Base-by-base conservation (phyloP, 805 yeast species). In the Candida maris region DNA sequence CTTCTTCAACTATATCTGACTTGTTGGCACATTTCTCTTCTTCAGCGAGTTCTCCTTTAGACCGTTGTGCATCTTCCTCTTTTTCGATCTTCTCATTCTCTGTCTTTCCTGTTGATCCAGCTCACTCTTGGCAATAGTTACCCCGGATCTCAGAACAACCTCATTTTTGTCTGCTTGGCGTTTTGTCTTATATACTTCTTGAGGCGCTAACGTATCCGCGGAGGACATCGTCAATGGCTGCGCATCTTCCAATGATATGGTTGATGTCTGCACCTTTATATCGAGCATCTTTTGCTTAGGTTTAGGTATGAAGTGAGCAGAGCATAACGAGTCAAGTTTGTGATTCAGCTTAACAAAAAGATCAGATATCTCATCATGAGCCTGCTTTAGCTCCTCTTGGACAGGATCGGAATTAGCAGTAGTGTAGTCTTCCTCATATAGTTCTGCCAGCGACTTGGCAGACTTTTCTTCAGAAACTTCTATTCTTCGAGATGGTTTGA, bases 241-340 rank as follows among this genome's bases (percentile, higher is more conserved):
- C 1, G 96, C 93, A 55, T 93, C 97, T 64, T 91, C 98, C 95
- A 91, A 85, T 2, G 81, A 56, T 33, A 93, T 81, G 2, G 95
- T 74, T 4, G 95, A 81, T 0, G 85, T 71, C 38, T 89, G 83
- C 25, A 88, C 86, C 57, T 83, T 86, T 54, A 93, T 80, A 39
- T 85, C 88, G 44, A 91, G 65, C 16, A 81, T 65, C 50, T 85
- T 83, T 58, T 85, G 81, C 25, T 85, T 78, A 13, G 96, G 95
- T 61, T 83, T 85, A 34, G 98, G 98, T 42, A 88, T 75, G 66
- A 83, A 93, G 58, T 88, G 94, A 45, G 96, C 95, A n/a, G 97
- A 88, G 34, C 94, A 79, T 38, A 91, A 69, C 4, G 96, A 79
- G 60, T 93, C 97, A 33, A 91, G 73, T 49, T 82, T 83, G 52